Base-by-base conservation (phyloP, 805 yeast species). In the Brettanomyces sp. region DNA sequence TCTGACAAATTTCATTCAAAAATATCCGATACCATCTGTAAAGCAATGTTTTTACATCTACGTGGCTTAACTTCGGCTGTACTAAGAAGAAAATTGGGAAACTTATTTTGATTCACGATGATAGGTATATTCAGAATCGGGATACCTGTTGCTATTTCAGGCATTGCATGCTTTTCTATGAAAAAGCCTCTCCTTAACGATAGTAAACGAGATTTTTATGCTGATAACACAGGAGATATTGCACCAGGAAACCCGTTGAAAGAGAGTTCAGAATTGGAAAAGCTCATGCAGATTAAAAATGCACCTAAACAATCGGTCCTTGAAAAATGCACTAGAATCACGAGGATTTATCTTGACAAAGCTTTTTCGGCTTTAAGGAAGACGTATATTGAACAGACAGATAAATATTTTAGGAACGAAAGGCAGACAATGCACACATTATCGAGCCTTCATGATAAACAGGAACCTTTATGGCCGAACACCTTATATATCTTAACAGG, bases 381-480 rank as follows among this genome's bases (percentile, higher is more conserved):
- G 21, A 67, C 66, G 37, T 63, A 78, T 45, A 73, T 80, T 51
- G 65, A 65, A 14, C 69, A 72, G 6, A 72, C 82, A 45, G 58
- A 69, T 36, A 66, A 68, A 42, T 81, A 77, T 53, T 74, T 79
- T 54, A 62, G 66, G 23, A 72, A 74, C 4, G 96, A 87, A 66
- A 74, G 81, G 56, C 66, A 72, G 46, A 79, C 85, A 43, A 74
- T 85, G 7, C 60, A 70, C 30, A 81, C 91, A 1, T 62, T 85
- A 9, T 71, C 89, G 25, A 70, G 70, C 13, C 70, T 88, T 52
- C 88, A 82, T 60, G 70, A 76, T 49, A 76, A 68, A 53, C 64
- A 71, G 38, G 95, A 88, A 65, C 85, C 79, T 42, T 63, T 86
- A 43, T 69, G 84, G 43, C 93, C 95, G 12, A 83, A 82, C 51